These are phyloP conservation scores for Cucumis hystrix DNA, from an alignment of 306 rosid species.

Conservation along the genomic window DNA sequence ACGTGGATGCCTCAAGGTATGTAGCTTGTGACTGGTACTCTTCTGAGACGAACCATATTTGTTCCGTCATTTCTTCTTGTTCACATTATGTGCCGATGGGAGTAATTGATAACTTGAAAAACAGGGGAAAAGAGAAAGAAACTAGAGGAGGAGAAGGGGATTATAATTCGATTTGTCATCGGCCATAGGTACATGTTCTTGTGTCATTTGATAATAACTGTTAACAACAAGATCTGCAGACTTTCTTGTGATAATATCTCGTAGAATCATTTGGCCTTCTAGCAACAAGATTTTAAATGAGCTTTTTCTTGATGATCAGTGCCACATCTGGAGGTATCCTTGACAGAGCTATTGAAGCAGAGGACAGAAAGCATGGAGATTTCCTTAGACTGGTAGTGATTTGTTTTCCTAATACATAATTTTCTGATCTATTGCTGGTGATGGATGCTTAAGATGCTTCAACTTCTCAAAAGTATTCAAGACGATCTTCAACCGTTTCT, in stretches of 20 bases:
- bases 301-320: conserved; percentile 27
- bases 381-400: conserved; percentile 77
- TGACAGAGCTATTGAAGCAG: conserved; percentile 96
- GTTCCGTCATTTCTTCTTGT: neutral
- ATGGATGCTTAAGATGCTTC: neutral
- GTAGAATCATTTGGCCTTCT: neutral
- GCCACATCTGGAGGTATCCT: conserved; percentile 97
- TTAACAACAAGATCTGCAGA: neutral
- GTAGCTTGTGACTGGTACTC: neutral
- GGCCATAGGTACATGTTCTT: conserved; percentile 61
- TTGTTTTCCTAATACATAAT: neutral
- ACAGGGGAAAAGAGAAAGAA: conserved; percentile 84
- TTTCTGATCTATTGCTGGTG: conserved; percentile 3
- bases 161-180: conserved; percentile 76
- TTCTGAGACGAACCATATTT: neutral
- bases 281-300: neutral
- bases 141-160: conserved; percentile 98
- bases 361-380: conserved; percentile 92
- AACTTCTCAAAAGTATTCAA: neutral
- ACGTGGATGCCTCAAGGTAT: conserved; percentile 98
- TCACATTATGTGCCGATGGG: conserved; percentile 10
- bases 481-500: neutral
- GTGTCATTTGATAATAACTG: neutral
- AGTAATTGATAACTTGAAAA: conserved; percentile 13
- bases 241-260: neutral